A percentile compares a stretch with the other conserved stretches of the same genome.
Conservation (phyloP, 75 land plant genomes). For the Pinus taeda region DNA sequence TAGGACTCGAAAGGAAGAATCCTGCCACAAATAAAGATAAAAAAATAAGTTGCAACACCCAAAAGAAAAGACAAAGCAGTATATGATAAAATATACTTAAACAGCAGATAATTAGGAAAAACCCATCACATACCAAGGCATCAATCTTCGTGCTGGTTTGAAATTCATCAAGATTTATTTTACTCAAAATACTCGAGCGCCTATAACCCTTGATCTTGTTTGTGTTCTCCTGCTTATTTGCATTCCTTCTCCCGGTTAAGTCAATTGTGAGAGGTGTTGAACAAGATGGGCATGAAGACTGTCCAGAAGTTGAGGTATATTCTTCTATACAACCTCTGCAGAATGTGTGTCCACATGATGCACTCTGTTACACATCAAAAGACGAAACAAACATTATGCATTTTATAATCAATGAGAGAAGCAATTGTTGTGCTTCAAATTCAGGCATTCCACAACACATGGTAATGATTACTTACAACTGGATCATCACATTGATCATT, state of each 20-base stretch:
- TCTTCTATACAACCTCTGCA: constrained; percentile 76
- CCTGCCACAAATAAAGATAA: too few species aligned
- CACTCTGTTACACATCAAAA: constrained; percentile 39
- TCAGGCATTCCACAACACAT: too few species aligned
- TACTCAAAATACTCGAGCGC: constrained; percentile 60
- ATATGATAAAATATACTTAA: too few species aligned
- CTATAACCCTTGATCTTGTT: constrained; percentile 47
- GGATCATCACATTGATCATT: constrained; percentile 58
- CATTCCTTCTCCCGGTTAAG: constrained; percentile 29
- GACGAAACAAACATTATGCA: not conserved
- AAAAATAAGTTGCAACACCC: too few species aligned
- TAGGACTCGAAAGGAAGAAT: too few species aligned
- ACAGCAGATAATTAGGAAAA: too few species aligned
- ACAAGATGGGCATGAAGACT: constrained; percentile 65
- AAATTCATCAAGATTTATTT: constrained; percentile 55
- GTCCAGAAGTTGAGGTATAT: constrained; percentile 30
- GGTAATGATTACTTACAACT: constrained; percentile 46
- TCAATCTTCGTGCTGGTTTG: constrained; percentile 93
- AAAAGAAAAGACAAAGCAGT: too few species aligned
- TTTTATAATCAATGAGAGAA: not conserved
- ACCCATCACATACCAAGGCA: constrained; percentile 60
- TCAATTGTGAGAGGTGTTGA: constrained; percentile 73
- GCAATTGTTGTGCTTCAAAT: not conserved
- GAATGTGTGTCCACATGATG: constrained; percentile 68
- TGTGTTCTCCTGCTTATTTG: constrained; percentile 2